phyloP scores from a whole-genome alignment of 768 basidiomycete genomes.

The Russula foetens region DNA sequence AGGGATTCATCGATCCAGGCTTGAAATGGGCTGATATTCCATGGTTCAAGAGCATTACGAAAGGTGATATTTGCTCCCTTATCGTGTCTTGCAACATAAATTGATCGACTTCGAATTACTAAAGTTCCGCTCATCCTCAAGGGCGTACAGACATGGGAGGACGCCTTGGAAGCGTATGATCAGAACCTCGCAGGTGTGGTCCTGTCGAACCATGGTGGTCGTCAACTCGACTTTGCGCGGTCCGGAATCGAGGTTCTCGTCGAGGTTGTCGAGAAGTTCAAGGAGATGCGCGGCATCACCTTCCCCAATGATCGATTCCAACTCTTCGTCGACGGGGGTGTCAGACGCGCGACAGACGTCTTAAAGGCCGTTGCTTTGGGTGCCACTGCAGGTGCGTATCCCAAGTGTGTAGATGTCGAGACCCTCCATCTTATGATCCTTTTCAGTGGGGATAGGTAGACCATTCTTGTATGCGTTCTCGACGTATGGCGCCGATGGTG shows the following conservation, averaged over 20 bases:
- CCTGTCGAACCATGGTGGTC: conserved; percentile 52
- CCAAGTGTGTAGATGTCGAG: background rate
- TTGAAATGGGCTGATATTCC: conserved; percentile 79
- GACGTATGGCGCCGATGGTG: conserved; percentile 81
- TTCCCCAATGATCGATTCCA: conserved; percentile 80
- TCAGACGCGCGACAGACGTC: conserved; percentile 83
- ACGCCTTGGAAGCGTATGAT: conserved; percentile 46
- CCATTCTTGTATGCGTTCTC: conserved; percentile 88
- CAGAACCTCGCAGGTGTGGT: conserved; percentile 40
- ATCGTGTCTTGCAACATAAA: background rate
- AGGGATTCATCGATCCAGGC: conserved; percentile 94
- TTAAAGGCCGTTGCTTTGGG: conserved; percentile 84
- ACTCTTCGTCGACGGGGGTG: conserved; percentile 91
- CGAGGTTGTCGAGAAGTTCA: conserved; percentile 70
- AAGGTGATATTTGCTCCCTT: conserved; percentile 29
- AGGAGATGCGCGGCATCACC: conserved; percentile 50
- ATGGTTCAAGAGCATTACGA: conserved; percentile 55
- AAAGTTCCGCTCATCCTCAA: conserved; percentile 56
- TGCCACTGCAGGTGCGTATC: conserved; percentile 64
- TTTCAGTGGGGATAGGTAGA: conserved; percentile 68
- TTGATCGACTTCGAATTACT: background rate
- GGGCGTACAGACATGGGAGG: conserved; percentile 59
- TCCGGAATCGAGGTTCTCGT: conserved; percentile 37
- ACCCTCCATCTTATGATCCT: background rate
- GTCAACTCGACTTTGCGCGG: conserved; percentile 44